Conservation (phyloP, 1,284 basidiomycete species). For the Meripilus lineatus region DNA sequence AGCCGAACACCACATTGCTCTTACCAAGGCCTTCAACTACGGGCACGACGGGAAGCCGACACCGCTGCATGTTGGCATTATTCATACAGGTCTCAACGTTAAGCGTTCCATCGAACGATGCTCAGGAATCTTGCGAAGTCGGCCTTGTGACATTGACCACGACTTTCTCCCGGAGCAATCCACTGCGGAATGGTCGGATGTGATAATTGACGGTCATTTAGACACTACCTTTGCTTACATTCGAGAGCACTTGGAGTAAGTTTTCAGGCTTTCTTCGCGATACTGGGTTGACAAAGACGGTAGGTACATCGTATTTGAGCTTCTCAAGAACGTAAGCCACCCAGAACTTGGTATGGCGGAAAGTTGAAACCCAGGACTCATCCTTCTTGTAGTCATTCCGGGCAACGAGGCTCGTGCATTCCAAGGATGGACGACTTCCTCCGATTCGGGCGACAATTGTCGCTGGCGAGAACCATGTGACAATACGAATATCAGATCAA, state of each 20-base stretch:
- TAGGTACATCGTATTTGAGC: slow-evolving; percentile 85
- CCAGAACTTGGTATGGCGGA: slow-evolving; percentile 11
- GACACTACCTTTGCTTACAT: slow-evolving; percentile 82
- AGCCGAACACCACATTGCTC: slow-evolving; percentile 84
- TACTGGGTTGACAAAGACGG: background rate
- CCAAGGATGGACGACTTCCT: slow-evolving; percentile 37
- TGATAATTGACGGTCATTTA: slow-evolving; percentile 71
- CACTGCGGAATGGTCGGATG: slow-evolving; percentile 50
- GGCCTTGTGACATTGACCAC: slow-evolving; percentile 42
- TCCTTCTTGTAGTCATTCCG: slow-evolving; percentile 52
- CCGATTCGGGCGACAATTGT: slow-evolving; percentile 71
- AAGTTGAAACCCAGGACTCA: too few species aligned
- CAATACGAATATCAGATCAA: slow-evolving; percentile 83
- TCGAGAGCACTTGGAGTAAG: slow-evolving; percentile 81
- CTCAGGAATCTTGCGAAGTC: slow-evolving; percentile 49
- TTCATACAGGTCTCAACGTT: slow-evolving; percentile 73
- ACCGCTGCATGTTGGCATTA: slow-evolving; percentile 80
- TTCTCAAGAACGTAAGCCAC: slow-evolving; percentile 75
- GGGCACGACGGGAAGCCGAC: slow-evolving; percentile 24
- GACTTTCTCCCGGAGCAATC: slow-evolving; percentile 26
- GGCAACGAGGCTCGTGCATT: slow-evolving; percentile 53
- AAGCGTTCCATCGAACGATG: slow-evolving; percentile 71
- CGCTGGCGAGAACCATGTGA: slow-evolving; percentile 65
- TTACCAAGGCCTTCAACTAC: slow-evolving; percentile 56
- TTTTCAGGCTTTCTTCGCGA: slow-evolving; percentile 8